A percentile compares a stretch with the other conserved stretches of the same genome.
Conservation (phyloP, 75 land plant genomes). For the Ceratopteris richardii region DNA sequence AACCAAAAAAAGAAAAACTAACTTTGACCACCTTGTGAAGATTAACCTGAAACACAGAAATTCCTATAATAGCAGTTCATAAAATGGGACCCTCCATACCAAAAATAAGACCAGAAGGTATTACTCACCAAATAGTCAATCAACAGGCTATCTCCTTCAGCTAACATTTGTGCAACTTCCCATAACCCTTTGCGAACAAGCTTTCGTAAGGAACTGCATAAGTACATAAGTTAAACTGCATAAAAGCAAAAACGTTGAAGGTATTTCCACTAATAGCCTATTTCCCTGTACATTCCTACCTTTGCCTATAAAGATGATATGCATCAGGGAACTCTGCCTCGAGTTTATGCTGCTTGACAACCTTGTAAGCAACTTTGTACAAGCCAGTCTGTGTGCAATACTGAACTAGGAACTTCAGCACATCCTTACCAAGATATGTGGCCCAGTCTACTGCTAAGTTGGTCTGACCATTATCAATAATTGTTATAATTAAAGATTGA, state of each 20-base stretch:
- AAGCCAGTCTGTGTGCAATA: conserved; percentile 44
- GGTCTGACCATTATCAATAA: conserved; percentile 38
- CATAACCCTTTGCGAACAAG: conserved; percentile 72
- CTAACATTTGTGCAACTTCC: conserved; percentile 67
- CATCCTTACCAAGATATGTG: conserved; percentile 44
- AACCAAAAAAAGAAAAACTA: no score
- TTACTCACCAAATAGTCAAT: conserved; percentile 55
- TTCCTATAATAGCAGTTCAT: no score
- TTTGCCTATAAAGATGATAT: conserved; percentile 50
- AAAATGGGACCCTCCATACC: no score
- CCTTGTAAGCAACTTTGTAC: conserved; percentile 51
- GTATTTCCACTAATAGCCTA: no score
- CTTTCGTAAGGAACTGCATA: conserved; percentile 52
- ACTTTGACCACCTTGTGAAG: no score
- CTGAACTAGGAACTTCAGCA: conserved; percentile 46
- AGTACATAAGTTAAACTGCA: not conserved
- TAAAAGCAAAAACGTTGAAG: no score
- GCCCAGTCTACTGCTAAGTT: conserved; percentile 74
- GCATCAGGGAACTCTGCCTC: conserved; percentile 61
- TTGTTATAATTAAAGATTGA: conserved; percentile 38
- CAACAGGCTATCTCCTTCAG: conserved; percentile 34
- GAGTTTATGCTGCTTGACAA: conserved; percentile 47
- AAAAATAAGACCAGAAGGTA: not conserved
- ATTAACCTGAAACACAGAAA: no score
- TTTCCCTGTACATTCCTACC: conserved; percentile 21